Evolutionary conservation across 129 eudicot species (phyloP), one percentile per base, ranked within the genome.

Genomic region (Flaveria trinervia): DNA sequence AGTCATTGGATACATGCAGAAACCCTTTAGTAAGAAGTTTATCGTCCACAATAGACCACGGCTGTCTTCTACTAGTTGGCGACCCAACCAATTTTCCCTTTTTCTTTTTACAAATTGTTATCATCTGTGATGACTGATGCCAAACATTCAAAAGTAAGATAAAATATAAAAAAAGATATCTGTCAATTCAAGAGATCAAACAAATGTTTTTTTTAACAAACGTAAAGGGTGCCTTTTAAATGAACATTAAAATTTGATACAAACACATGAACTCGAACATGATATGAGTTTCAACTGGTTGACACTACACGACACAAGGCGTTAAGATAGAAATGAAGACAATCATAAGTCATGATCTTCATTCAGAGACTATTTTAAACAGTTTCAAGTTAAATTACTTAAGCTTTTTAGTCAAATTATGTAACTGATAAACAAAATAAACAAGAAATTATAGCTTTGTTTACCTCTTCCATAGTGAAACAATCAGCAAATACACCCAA

Each of bases 21-120:
- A 62, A 62, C 17, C 68, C 68, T 5, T 28, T 28, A 5, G 68
- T 62, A 28, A 62, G 68, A 26, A 62, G 68, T 28, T 62, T 17
- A 62, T 62, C 33, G 4, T 62, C 68, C 1, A 43, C 68, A 6
- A 62, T 62, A 26, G 68, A 26, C 68, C 68, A 62, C 0, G 68
- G 68, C 2, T 62, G 68, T 23, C 68, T 26, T 62, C 30, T 62
- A 62, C 18, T 5, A 14, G 43, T 9, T 0, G 45, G 28, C 0
- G 43, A 14, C 16, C 44, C 20, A 5, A 2, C 68, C 20, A 5
- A 10, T 28, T 62, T 62, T 28, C 14, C 14, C 41, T 62, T 28
- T 18, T 62, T 62, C 68, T 62, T 62, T 13, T 23, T 62, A 62
- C 18, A 15, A 62, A 10, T 1, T 0, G 44, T 26, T 18, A 16